Conservation (phyloP, 345 rosid genomes). For the Corchorus olitorius region DNA sequence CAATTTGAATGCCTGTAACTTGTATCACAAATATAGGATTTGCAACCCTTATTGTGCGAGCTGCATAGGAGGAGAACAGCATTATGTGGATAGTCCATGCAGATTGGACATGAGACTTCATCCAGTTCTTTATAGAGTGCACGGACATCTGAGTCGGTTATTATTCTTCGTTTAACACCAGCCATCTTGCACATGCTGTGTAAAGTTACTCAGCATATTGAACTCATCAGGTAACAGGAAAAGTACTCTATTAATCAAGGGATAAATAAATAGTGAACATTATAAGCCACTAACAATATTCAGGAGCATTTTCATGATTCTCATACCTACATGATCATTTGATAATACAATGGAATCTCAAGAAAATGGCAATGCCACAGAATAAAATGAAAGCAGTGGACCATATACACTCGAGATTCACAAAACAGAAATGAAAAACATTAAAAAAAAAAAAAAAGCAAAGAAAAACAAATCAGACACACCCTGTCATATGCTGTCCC, state of each 20-base stretch:
- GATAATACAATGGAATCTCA: background rate
- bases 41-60: constrained; percentile 91
- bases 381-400: background rate
- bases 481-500: background rate
- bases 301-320: background rate
- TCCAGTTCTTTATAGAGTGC: constrained; percentile 81
- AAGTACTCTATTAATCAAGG: constrained; percentile 19
- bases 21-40: constrained; percentile 88
- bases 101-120: constrained; percentile 90
- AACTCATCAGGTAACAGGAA: constrained; percentile 47
- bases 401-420: background rate
- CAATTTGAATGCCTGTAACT: constrained; percentile 94
- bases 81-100: constrained; percentile 99
- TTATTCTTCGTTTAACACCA: constrained; percentile 83
- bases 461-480: background rate
- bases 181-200: constrained; percentile 91
- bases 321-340: background rate
- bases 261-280: constrained; percentile 12
- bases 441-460: background rate
- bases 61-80: constrained; percentile 89
- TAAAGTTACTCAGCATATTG: constrained; percentile 69
- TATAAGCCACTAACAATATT: constrained; percentile 6
- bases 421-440: background rate
- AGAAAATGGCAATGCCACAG: constrained; percentile 13
- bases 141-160: constrained; percentile 68